phyloP scores from a whole-genome alignment of 2,329 filamentous ascomycete species.

The Neofusicoccum parvum region DNA sequence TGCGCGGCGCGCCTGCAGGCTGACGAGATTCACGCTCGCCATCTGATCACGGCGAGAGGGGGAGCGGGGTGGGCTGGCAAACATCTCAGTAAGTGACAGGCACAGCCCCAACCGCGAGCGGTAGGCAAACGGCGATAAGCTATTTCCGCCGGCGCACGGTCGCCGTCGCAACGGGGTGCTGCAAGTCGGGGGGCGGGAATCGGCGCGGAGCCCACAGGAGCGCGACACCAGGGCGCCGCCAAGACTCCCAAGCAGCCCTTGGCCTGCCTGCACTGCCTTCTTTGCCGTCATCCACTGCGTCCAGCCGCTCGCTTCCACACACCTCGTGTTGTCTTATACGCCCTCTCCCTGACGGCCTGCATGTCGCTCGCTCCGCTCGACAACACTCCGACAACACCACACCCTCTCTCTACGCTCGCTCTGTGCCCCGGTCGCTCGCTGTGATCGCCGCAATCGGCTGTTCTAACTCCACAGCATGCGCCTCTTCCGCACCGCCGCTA shows the following conservation, averaged over 20 bases:
- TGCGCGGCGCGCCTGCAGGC: neutral
- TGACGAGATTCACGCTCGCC: neutral
- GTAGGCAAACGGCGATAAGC: neutral
- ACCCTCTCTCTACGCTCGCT: neutral
- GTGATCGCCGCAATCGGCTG: slow-evolving; percentile 8
- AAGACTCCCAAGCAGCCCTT: slow-evolving; percentile 8
- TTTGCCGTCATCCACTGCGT: slow-evolving; percentile 6
- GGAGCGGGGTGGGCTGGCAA: neutral
- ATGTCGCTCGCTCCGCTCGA: slow-evolving; percentile 8
- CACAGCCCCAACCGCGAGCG: slow-evolving; percentile 1
- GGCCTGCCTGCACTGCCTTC: slow-evolving; percentile 16
- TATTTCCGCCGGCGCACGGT: neutral
- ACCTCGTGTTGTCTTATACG: slow-evolving; percentile 18
- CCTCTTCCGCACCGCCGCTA: slow-evolving; percentile 29
- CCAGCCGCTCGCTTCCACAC: slow-evolving; percentile 11
- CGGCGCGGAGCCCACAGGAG: neutral
- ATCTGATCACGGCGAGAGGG: neutral
- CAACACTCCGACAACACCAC: neutral
- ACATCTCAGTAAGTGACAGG: neutral
- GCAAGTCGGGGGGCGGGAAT: slow-evolving; percentile 10
- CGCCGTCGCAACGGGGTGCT: slow-evolving; percentile 2
- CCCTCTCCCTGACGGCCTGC: neutral
- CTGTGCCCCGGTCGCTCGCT: slow-evolving; percentile 7
- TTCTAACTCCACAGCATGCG: slow-evolving; percentile 28
- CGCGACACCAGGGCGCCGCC: slow-evolving; percentile 1